These are phyloP conservation scores for Sclerospora graminicola DNA, from an alignment of 352 stramenopile genomes.

Conservation along the genomic window DNA sequence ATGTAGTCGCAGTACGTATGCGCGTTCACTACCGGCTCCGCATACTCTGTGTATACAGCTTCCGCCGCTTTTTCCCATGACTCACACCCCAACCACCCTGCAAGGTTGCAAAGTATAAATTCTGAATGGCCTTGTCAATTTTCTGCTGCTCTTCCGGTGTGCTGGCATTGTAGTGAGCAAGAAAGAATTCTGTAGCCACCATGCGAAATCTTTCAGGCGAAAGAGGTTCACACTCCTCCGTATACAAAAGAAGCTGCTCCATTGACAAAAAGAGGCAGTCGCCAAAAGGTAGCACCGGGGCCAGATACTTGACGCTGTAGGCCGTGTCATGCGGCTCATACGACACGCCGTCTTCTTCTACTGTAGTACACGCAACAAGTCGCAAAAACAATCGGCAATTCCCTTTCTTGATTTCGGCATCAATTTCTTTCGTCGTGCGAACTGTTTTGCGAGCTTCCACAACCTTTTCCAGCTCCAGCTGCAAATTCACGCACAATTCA, in stretches of 20 bases:
- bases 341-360: constrained; percentile 76
- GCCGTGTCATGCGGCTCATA: constrained; percentile 80
- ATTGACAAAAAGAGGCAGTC: constrained; percentile 85
- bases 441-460: constrained; percentile 77
- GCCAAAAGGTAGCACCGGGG: constrained; percentile 66
- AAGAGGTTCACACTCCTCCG: constrained; percentile 74
- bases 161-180: constrained; percentile 55
- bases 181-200: constrained; percentile 70
- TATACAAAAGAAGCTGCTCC: constrained; percentile 79
- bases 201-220: constrained; percentile 52
- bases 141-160: constrained; percentile 51
- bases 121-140: constrained; percentile 78
- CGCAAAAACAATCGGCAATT: too few species aligned
- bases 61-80: constrained; percentile 65
- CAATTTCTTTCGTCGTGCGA: constrained; percentile 80
- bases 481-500: constrained; percentile 69
- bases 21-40: constrained; percentile 57
- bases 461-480: constrained; percentile 75
- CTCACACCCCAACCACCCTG: constrained; percentile 78
- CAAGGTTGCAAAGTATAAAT: constrained; percentile 77
- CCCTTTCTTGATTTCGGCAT: constrained; percentile 68
- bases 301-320: constrained; percentile 85
- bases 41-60: constrained; percentile 62
- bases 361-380: constrained; percentile 65
- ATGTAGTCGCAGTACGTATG: constrained; percentile 85